Evolutionary conservation across 2,329 filamentous ascomycete genomes (phyloP).

Genomic region (Rutstroemia sp.): DNA sequence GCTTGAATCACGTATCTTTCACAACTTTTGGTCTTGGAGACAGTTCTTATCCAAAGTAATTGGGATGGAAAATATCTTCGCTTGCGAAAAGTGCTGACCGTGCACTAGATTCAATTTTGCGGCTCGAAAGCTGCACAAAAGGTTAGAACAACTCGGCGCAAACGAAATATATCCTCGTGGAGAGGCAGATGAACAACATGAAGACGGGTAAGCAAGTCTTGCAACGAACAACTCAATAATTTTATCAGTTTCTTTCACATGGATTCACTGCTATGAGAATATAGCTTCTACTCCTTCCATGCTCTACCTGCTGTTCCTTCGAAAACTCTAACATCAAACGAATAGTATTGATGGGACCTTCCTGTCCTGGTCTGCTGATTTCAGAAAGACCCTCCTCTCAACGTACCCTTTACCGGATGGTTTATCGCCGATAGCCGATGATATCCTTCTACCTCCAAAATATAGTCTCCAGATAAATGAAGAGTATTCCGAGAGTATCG

Average conservation of each 20-base stretch:
- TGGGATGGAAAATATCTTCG: constrained; percentile 9
- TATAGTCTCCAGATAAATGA: constrained; percentile 5
- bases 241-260: too few relatives aligned
- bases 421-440: constrained; percentile 62
- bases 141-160: constrained; percentile 77
- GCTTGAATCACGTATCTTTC: constrained; percentile 63
- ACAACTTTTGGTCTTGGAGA: constrained; percentile 89
- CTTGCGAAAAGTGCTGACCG: background rate
- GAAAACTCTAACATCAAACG: background rate
- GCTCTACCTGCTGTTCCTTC: background rate
- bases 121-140: constrained; percentile 77
- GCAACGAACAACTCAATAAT: too few relatives aligned
- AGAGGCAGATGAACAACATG: constrained; percentile 89
- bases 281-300: background rate
- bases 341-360: constrained; percentile 69
- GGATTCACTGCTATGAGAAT: background rate
- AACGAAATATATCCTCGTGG: constrained; percentile 67
- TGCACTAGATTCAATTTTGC: constrained; percentile 81
- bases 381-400: constrained; percentile 60
- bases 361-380: constrained; percentile 64
- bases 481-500: background rate
- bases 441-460: constrained; percentile 65
- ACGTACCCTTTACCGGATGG: constrained; percentile 63
- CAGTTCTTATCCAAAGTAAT: constrained; percentile 84
- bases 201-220: constrained; percentile 62